Percentiles rank a stretch among this genome's conserved stretches.
These are phyloP conservation scores for Adansonia gregorii DNA, from an alignment of 441 rosid species.

Conservation along the genomic window DNA sequence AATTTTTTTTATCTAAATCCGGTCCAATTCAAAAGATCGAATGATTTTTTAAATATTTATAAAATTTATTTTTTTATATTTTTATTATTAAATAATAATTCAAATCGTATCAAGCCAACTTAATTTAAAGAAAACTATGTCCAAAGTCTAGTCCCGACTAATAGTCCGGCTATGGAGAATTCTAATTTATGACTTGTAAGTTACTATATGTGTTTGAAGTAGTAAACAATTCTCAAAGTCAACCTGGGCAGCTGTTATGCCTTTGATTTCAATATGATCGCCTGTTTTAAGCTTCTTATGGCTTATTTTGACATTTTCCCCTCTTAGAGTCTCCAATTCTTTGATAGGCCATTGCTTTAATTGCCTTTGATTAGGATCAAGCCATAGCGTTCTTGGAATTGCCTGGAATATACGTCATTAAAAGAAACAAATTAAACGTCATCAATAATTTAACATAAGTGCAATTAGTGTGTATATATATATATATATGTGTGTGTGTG, in stretches of 20 bases:
- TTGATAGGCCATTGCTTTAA: constrained; percentile 72
- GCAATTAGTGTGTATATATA: neutral
- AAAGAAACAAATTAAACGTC: neutral
- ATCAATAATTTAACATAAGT: neutral
- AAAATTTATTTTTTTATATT: no score
- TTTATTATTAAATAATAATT: no score
- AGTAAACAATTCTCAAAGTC: neutral
- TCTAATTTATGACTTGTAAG: no score
- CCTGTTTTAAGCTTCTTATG: constrained; percentile 45
- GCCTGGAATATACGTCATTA: constrained; percentile 34
- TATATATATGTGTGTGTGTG: no score
- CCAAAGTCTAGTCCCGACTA: no score
- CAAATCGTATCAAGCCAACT: no score
- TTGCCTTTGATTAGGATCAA: constrained; percentile 62
- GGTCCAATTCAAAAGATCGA: no score
- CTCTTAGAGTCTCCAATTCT: constrained; percentile 62
- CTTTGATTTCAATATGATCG: constrained; percentile 53
- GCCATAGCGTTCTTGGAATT: constrained; percentile 78
- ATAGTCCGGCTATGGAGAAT: no score
- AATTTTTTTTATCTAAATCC: no score
- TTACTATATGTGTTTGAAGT: neutral
- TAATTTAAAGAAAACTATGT: no score
- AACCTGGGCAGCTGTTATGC: constrained; percentile 76
- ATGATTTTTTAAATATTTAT: no score
- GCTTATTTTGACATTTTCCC: constrained; percentile 37